Evolutionary conservation across 805 yeast species (phyloP).

Genomic region (Pichia manshurica): DNA sequence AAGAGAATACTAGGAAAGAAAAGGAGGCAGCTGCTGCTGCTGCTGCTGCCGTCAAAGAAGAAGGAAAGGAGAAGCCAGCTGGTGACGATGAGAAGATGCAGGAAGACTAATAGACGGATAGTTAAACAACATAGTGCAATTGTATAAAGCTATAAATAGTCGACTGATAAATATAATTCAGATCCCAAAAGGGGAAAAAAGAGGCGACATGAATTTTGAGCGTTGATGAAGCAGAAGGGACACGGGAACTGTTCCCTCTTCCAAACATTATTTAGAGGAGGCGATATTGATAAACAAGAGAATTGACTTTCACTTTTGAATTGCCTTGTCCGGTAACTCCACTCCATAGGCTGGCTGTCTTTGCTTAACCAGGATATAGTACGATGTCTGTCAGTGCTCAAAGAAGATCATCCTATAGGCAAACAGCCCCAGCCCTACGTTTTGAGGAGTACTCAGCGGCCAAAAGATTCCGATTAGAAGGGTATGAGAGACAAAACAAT

Average conservation of each 20-base stretch:
- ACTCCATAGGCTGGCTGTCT: neutral
- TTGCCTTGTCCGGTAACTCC: too few species aligned
- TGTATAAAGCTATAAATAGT: neutral
- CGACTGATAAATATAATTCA: neutral
- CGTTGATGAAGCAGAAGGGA: neutral
- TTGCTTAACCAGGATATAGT: neutral
- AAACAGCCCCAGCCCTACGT: neutral
- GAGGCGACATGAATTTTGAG: neutral
- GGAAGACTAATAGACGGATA: neutral
- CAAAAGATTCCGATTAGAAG: neutral
- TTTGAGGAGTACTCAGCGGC: neutral
- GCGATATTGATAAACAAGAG: too few species aligned
- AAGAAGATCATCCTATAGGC: neutral
- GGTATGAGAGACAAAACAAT: neutral
- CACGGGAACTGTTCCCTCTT: too few species aligned
- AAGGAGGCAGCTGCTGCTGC: conserved; percentile 37
- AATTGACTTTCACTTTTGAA: neutral
- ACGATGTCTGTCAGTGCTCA: neutral
- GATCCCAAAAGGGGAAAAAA: neutral
- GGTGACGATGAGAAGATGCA: conserved; percentile 14
- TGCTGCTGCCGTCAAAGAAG: conserved; percentile 16
- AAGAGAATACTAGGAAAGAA: conserved; percentile 88
- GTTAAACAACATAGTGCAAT: neutral
- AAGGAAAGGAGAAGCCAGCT: conserved; percentile 17
- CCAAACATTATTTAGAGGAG: too few species aligned